phyloP scores from a whole-genome alignment of 768 basidiomycete genomes.

The Naganishia antarctica region DNA sequence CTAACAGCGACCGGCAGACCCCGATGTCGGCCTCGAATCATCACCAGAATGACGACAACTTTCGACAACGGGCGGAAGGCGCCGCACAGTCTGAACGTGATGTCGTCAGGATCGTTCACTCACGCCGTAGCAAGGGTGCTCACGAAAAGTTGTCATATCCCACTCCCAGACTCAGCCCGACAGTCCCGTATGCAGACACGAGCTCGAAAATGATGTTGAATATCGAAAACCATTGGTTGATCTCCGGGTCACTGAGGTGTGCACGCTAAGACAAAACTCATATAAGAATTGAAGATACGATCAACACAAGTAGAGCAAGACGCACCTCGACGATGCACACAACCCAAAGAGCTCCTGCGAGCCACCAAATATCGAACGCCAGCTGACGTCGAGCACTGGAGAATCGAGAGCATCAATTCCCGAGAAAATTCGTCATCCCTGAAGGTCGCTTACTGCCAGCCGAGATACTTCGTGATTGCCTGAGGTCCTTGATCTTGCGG shows the following conservation, averaged over 20 bases:
- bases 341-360: constrained; percentile 75
- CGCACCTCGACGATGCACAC: constrained; percentile 88
- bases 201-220: constrained; percentile 58
- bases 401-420: too few species aligned
- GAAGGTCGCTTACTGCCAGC: constrained; percentile 44
- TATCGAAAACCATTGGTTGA: constrained; percentile 71
- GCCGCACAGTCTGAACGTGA: constrained; percentile 64
- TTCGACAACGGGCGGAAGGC: constrained; percentile 76
- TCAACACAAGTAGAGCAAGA: background rate
- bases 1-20: constrained; percentile 53
- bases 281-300: background rate
- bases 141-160: constrained; percentile 53
- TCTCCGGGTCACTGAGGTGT: constrained; percentile 57
- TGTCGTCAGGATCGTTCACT: background rate
- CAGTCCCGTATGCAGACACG: constrained; percentile 50
- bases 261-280: constrained; percentile 53
- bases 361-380: constrained; percentile 98
- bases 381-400: constrained; percentile 58
- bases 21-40: constrained; percentile 89
- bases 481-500: constrained; percentile 37
- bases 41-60: constrained; percentile 76
- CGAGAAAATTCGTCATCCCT: constrained; percentile 15
- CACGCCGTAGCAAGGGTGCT: constrained; percentile 12
- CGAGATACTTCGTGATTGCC: constrained; percentile 48
- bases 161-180: constrained; percentile 85